These are phyloP conservation scores for Imleria badia DNA, from an alignment of 768 basidiomycete species.

Conservation along the genomic window DNA sequence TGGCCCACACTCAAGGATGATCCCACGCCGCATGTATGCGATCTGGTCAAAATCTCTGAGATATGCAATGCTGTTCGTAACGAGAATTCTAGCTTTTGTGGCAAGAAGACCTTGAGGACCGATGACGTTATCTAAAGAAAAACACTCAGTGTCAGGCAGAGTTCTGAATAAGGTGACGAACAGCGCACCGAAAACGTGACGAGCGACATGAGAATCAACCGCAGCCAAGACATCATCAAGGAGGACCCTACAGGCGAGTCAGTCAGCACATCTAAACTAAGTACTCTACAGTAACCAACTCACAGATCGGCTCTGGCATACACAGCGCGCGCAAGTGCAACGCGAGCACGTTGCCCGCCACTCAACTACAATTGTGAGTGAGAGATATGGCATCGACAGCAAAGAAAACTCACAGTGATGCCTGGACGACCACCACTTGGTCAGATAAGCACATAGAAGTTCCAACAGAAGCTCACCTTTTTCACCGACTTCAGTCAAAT, in stretches of 20 bases:
- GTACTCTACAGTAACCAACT: conserved; percentile 22
- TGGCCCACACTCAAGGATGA: conserved; percentile 74
- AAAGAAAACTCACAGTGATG: conserved; percentile 51
- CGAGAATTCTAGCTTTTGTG: conserved; percentile 79
- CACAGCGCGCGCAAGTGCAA: conserved; percentile 83
- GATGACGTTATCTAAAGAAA: conserved; percentile 69
- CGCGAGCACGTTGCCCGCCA: conserved; percentile 82
- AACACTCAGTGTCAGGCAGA: background rate
- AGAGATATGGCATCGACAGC: conserved; percentile 9
- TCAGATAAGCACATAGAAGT: background rate
- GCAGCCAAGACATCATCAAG: conserved; percentile 90
- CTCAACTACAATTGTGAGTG: conserved; percentile 48
- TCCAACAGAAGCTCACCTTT: conserved; percentile 50
- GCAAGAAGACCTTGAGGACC: conserved; percentile 82
- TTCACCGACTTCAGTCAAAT: conserved; percentile 83
- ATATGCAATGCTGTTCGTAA: conserved; percentile 88
- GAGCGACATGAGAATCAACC: conserved; percentile 84
- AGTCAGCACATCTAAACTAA: background rate
- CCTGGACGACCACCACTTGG: conserved; percentile 28
- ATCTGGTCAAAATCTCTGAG: conserved; percentile 75
- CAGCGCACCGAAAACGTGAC: conserved; percentile 72
- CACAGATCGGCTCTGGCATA: conserved; percentile 91
- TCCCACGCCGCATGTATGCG: conserved; percentile 73
- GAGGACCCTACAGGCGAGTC: conserved; percentile 48
- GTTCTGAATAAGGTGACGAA: background rate